A percentile compares a stretch with the other conserved stretches of the same genome.
Conservation (phyloP, 768 basidiomycete species). For the Hirschioporus abietinus region DNA sequence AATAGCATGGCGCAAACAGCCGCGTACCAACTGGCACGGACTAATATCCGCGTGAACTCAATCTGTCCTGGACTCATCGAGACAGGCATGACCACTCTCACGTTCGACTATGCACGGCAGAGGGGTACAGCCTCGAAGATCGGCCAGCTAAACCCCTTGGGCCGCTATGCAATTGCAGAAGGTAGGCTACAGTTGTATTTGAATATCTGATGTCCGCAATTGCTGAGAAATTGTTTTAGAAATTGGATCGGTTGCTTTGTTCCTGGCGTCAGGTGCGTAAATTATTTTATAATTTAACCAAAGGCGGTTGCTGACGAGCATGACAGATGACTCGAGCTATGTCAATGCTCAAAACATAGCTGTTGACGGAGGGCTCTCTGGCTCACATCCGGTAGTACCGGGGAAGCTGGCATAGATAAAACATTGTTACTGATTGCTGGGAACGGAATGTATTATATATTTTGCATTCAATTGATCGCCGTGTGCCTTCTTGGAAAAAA, state of each 20-base stretch:
- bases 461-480: neutral
- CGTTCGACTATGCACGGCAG: slow-evolving; percentile 73
- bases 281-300: neutral
- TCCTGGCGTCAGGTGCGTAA: slow-evolving; percentile 76
- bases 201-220: neutral
- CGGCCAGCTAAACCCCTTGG: slow-evolving; percentile 79
- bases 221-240: slow-evolving; percentile 39
- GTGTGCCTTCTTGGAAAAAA: neutral
- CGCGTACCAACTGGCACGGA: slow-evolving; percentile 72
- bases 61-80: slow-evolving; percentile 92
- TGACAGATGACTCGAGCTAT: slow-evolving; percentile 80
- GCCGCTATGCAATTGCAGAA: slow-evolving; percentile 76
- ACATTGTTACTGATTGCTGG: neutral
- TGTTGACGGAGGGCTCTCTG: slow-evolving; percentile 81
- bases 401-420: slow-evolving; percentile 55
- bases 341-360: slow-evolving; percentile 87
- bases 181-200: slow-evolving; percentile 37
- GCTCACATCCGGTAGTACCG: slow-evolving; percentile 74
- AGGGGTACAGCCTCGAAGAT: slow-evolving; percentile 72
- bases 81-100: slow-evolving; percentile 81
- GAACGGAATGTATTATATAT: neutral
- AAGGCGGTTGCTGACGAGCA: neutral
- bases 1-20: slow-evolving; percentile 84
- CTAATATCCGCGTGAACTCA: slow-evolving; percentile 82
- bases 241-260: slow-evolving; percentile 80